Evolutionary conservation across 2,329 filamentous ascomycete species (phyloP), one percentile per base, ranked within the genome.

Genomic region (Ambrosiella beaveri): DNA sequence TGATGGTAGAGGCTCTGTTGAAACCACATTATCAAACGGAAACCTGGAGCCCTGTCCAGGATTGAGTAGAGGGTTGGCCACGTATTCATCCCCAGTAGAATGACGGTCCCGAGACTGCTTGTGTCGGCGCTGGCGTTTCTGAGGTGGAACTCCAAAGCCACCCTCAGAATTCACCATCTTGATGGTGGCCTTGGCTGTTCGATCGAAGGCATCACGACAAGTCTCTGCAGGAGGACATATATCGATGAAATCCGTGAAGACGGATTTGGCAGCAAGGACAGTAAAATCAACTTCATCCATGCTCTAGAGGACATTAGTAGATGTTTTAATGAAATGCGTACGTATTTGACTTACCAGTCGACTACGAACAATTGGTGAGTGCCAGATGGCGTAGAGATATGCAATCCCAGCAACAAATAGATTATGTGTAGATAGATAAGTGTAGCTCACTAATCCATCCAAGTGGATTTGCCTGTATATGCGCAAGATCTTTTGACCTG

Each of bases 261-360:
- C 89, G 1, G 91, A 96, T 54, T 88, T 96, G 19, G 90, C 91
- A 7, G 90, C 88, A 54, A 96, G 75, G 7, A 97, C 87, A 0
- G 91, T 97, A 65, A 95, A 95, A 68, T 97, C 91, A n/a, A 97
- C 89, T 68, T 97, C 91, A 65, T 97, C 90, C 72, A 95, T 85
- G 7, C 85, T 87, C 80, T 83, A 58, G 3, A 52, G n/a, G 38
- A 8, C 2, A 52, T 50, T 36, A 59, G 72, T 64, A 73, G 66
- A 37, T 63, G 71, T 66, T 39, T 47, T 9, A 13, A 7, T 50
- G 45, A 17, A 36, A 57, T 50, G 11, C 7, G 6, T 2, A 47
- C 19, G 12, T 39, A 13, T 39, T 7, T 39, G n/a, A 74, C 85
- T 73, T 79, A 91, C 87, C 69, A 97, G 73, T 59, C 87, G 82